Evolutionary conservation across 306 rosid species (phyloP).

Genomic region (Herpetospermum pedunculosum): DNA sequence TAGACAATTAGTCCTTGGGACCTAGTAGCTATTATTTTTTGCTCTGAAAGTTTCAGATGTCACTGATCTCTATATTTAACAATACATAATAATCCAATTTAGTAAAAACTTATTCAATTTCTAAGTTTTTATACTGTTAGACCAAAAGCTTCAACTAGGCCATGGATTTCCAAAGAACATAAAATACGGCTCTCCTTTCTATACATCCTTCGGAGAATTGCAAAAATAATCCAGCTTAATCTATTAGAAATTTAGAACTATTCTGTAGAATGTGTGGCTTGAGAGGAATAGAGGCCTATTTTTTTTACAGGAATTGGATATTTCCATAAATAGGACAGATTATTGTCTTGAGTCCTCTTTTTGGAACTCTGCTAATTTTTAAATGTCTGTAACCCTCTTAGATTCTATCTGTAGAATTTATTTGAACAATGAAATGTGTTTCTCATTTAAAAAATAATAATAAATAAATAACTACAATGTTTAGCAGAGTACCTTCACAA

Average conservation of each 20-base stretch:
- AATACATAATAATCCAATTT: background rate
- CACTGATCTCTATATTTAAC: background rate
- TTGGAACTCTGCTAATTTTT: background rate
- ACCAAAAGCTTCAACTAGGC: too few species aligned
- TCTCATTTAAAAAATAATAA: background rate
- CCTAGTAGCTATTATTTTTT: background rate
- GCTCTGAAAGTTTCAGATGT: background rate
- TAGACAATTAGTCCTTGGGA: background rate
- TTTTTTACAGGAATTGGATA: background rate
- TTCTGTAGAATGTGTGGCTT: background rate
- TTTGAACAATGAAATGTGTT: background rate
- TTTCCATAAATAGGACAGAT: background rate
- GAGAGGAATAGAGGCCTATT: background rate
- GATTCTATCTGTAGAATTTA: background rate
- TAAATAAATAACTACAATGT: background rate
- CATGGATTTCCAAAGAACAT: background rate
- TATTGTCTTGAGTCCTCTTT: background rate
- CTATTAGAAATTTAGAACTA: background rate
- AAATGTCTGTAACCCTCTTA: background rate
- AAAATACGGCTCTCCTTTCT: background rate
- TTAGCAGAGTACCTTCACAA: constrained; percentile 63
- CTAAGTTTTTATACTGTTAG: background rate
- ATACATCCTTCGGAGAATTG: background rate
- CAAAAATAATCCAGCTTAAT: background rate
- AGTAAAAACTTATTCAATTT: background rate